Percentiles rank a stretch among this genome's conserved stretches.
These are phyloP conservation scores for Postia placenta DNA, from an alignment of 768 basidiomycete species.

Conservation along the genomic window DNA sequence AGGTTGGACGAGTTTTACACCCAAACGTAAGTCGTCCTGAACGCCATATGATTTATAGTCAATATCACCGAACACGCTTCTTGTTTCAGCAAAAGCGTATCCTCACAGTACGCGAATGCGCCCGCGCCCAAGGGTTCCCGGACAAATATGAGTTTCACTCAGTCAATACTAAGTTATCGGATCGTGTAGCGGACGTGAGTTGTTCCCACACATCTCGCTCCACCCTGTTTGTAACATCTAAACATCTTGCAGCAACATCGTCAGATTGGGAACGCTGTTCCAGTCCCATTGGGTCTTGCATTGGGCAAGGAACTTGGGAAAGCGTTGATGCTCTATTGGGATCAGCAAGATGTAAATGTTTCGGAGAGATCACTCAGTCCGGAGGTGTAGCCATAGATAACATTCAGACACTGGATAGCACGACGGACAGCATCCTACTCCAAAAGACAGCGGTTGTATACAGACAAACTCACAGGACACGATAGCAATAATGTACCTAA, in stretches of 20 bases:
- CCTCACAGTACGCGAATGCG: conserved; percentile 59
- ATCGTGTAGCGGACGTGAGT: conserved; percentile 48
- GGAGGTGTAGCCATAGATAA: conserved; percentile 3
- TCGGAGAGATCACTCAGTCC: conserved; percentile 8
- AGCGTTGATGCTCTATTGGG: conserved; percentile 42
- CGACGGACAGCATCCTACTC: no score
- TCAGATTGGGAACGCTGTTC: conserved; percentile 80
- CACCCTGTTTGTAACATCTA: background rate
- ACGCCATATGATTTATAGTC: no score
- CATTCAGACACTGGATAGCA: background rate
- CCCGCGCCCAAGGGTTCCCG: conserved; percentile 75
- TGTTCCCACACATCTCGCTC: background rate
- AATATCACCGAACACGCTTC: no score
- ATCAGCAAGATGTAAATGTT: conserved; percentile 27
- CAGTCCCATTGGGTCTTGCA: conserved; percentile 61
- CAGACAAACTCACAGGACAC: no score
- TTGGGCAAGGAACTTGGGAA: conserved; percentile 44
- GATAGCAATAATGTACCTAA: no score
- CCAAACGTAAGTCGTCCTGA: conserved; percentile 40
- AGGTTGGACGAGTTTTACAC: conserved; percentile 39
- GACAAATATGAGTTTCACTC: conserved; percentile 63
- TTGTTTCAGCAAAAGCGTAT: conserved; percentile 60
- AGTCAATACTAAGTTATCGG: conserved; percentile 26
- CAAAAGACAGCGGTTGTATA: no score
- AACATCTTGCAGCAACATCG: conserved; percentile 50